A percentile compares a stretch with the other conserved stretches of the same genome.
phyloP scores from a whole-genome alignment of 495 filamentous ascomycete genomes.

The Neurospora sp. region DNA sequence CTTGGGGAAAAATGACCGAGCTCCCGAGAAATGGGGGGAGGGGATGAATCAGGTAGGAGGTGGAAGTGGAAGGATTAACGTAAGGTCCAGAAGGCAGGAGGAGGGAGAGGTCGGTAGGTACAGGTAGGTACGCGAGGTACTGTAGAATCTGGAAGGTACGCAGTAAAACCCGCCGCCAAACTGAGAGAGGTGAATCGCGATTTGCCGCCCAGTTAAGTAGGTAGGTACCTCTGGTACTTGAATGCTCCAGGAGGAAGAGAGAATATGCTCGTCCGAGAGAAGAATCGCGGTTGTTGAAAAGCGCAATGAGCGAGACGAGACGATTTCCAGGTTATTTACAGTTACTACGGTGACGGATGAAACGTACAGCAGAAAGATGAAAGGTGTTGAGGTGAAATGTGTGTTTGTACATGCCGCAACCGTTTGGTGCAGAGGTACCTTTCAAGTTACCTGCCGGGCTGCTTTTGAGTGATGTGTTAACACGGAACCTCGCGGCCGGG shows the following conservation, averaged over 20 bases:
- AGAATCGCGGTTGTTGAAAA: background rate
- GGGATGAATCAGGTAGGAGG: constrained; percentile 5
- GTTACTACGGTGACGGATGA: background rate
- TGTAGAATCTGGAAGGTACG: background rate
- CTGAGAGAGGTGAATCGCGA: background rate
- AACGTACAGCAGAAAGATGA: background rate
- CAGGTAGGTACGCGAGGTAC: background rate
- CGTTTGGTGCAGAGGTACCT: background rate
- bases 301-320: background rate
- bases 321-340: background rate
- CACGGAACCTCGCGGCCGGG: background rate
- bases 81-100: background rate
- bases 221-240: background rate
- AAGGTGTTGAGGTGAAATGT: background rate
- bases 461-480: constrained; percentile 1
- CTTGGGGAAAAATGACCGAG: background rate
- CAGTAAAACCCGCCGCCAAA: background rate
- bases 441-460: background rate
- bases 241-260: background rate
- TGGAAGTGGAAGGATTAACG: constrained; percentile 7
- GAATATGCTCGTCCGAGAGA: no score
- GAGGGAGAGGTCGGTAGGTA: background rate
- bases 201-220: background rate
- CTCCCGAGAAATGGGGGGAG: constrained; percentile 1
- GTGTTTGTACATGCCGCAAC: background rate